Percentiles rank a stretch among this genome's conserved stretches.
Evolutionary conservation across 805 yeast species (phyloP).

Genomic region (Tetrapisispora nanseiensis): DNA sequence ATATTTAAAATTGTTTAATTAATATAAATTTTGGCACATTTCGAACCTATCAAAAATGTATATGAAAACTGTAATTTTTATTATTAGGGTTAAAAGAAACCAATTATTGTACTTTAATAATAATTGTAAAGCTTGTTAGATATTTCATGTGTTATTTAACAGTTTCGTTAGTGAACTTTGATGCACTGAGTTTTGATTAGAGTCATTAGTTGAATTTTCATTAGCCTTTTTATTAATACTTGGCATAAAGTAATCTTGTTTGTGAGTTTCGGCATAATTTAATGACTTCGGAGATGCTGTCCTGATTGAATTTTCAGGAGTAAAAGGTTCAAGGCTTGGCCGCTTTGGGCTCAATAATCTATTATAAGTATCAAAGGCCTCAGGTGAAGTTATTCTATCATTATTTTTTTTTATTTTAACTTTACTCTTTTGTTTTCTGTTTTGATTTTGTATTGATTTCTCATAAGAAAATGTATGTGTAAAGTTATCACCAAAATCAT

Average conservation of each 20-base stretch:
- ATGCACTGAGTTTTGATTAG: background rate
- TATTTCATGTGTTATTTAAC: background rate
- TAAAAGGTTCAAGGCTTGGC: background rate
- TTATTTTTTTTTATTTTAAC: background rate
- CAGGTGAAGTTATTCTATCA: background rate
- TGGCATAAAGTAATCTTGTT: too few species aligned
- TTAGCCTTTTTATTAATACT: background rate
- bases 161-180: background rate
- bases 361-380: background rate
- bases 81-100: too few species aligned
- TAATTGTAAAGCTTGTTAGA: too few species aligned
- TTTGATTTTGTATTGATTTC: background rate
- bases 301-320: background rate
- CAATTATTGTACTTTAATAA: too few species aligned
- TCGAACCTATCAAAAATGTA: too few species aligned
- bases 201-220: background rate
- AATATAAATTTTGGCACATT: too few species aligned
- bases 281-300: background rate
- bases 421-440: background rate
- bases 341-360: background rate
- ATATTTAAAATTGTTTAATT: too few species aligned
- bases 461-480: slow-evolving; percentile 3
- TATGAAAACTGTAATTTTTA: too few species aligned
- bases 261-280: background rate
- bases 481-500: background rate